A percentile compares a stretch with the other conserved stretches of the same genome.
Conservation (phyloP, 1,139 yeast species). For the Kluyveromyces sp. region DNA sequence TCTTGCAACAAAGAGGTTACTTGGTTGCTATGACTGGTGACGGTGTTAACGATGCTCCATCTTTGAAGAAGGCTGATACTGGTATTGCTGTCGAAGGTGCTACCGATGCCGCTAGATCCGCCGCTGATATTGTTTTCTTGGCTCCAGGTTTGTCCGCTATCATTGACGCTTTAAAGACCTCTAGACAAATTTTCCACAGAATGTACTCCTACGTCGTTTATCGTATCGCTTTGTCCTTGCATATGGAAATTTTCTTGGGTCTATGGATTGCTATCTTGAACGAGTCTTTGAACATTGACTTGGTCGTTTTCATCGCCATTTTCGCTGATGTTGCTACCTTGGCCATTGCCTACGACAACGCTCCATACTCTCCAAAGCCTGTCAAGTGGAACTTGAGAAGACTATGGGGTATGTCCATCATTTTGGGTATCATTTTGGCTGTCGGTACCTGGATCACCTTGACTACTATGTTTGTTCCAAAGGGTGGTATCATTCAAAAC, state of each 20-base stretch:
- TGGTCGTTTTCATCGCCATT: constrained; percentile 89
- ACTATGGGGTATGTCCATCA: constrained; percentile 92
- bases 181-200: constrained; percentile 97
- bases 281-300: constrained; percentile 73
- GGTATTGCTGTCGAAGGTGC: constrained; percentile 98
- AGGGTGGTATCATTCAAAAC: constrained; percentile 90
- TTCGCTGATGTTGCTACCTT: constrained; percentile 94
- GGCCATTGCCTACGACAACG: constrained; percentile 94
- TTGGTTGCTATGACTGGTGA: constrained; percentile 98
- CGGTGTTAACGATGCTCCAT: constrained; percentile 96
- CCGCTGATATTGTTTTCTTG: constrained; percentile 93
- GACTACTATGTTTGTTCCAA: constrained; percentile 80
- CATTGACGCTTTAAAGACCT: constrained; percentile 88
- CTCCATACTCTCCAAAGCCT: constrained; percentile 95
- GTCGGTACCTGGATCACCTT: constrained; percentile 88
- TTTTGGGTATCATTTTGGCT: constrained; percentile 77
- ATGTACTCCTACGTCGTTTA: constrained; percentile 94
- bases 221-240: constrained; percentile 91
- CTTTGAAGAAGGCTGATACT: constrained; percentile 92
- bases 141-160: constrained; percentile 96
- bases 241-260: constrained; percentile 88
- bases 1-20: constrained; percentile 65
- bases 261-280: constrained; percentile 90
- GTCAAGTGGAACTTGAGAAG: constrained; percentile 98
- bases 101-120: constrained; percentile 93